These are phyloP conservation scores for Alternaria burnsii DNA, from an alignment of 2,329 filamentous ascomycete genomes.

Conservation along the genomic window DNA sequence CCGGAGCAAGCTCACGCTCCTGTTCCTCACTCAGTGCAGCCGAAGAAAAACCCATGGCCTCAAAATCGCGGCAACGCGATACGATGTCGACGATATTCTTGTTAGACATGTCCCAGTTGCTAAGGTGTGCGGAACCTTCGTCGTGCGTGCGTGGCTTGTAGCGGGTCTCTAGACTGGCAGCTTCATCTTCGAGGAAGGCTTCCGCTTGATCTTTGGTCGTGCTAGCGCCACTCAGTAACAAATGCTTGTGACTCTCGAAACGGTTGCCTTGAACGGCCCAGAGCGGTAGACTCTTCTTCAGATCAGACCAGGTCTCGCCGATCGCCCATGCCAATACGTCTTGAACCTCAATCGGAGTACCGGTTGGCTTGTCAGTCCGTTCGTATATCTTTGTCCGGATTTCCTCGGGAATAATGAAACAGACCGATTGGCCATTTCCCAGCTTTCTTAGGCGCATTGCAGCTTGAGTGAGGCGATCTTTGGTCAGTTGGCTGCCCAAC, in stretches of 20 bases:
- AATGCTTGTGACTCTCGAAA: slow-evolving; percentile 54
- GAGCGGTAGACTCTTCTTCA: slow-evolving; percentile 61
- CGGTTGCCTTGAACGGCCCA: slow-evolving; percentile 69
- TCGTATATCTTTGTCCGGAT: slow-evolving; percentile 63
- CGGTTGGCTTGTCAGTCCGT: slow-evolving; percentile 6
- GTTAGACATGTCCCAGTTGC: slow-evolving; percentile 24
- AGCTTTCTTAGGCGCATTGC: slow-evolving; percentile 64
- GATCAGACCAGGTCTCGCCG: slow-evolving; percentile 63
- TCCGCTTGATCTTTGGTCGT: slow-evolving; percentile 45
- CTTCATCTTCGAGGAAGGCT: slow-evolving; percentile 65
- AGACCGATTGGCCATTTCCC: slow-evolving; percentile 70
- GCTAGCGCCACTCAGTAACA: slow-evolving; percentile 45
- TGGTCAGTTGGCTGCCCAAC: slow-evolving; percentile 69
- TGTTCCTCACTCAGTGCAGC: slow-evolving; percentile 69
- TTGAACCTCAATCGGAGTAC: slow-evolving; percentile 53
- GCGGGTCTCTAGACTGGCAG: slow-evolving; percentile 60
- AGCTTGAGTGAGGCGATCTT: slow-evolving; percentile 74
- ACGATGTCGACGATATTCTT: slow-evolving; percentile 32
- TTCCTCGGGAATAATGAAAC: slow-evolving; percentile 68
- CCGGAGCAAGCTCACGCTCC: slow-evolving; percentile 71
- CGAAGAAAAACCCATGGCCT: slow-evolving; percentile 40
- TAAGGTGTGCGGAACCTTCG: neutral
- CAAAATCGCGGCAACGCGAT: slow-evolving; percentile 33
- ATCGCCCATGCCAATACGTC: slow-evolving; percentile 70
- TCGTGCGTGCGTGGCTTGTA: slow-evolving; percentile 55